Conservation (phyloP, 495 filamentous ascomycete species). For the Venustampulla echinocandica region DNA sequence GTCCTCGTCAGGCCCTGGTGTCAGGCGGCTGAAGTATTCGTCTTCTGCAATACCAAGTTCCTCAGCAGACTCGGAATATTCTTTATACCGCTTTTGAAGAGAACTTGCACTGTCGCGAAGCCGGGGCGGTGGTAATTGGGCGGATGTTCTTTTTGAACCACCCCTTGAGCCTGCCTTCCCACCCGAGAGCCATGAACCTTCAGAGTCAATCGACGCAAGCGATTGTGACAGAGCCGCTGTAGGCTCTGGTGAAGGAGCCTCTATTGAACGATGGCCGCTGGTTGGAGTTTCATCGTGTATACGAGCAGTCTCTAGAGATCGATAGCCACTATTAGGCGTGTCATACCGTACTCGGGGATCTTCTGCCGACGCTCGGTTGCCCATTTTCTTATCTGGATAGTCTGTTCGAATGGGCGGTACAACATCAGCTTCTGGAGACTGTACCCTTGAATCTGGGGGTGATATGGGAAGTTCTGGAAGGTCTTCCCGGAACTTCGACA, state of each 20-base stretch:
- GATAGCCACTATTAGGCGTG: slow-evolving; percentile 38
- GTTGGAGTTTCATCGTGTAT: slow-evolving; percentile 22
- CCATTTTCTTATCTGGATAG: slow-evolving; percentile 15
- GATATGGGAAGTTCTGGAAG: slow-evolving; percentile 77
- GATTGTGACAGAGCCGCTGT: slow-evolving; percentile 47
- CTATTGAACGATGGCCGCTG: slow-evolving; percentile 21
- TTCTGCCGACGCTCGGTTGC: slow-evolving; percentile 23
- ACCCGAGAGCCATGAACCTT: slow-evolving; percentile 88
- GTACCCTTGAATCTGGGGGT: slow-evolving; percentile 69
- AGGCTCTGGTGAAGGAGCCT: slow-evolving; percentile 26
- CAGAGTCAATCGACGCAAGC: slow-evolving; percentile 58
- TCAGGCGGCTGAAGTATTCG: slow-evolving; percentile 51
- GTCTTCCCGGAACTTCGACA: slow-evolving; percentile 90
- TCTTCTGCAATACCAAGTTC: slow-evolving; percentile 56
- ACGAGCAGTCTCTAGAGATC: slow-evolving; percentile 28
- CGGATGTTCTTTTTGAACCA: too few species aligned
- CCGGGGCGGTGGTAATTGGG: slow-evolving; percentile 23
- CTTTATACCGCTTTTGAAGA: slow-evolving; percentile 33
- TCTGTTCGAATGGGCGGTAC: slow-evolving; percentile 29
- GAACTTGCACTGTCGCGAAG: slow-evolving; percentile 35
- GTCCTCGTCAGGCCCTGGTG: slow-evolving; percentile 34
- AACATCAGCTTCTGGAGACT: slow-evolving; percentile 56
- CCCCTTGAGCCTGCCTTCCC: slow-evolving; percentile 34
- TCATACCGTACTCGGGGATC: slow-evolving; percentile 30
- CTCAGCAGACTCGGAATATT: slow-evolving; percentile 43